phyloP scores from a whole-genome alignment of 2,329 filamentous ascomycete species.

The Allantophomopsis lycopodina region DNA sequence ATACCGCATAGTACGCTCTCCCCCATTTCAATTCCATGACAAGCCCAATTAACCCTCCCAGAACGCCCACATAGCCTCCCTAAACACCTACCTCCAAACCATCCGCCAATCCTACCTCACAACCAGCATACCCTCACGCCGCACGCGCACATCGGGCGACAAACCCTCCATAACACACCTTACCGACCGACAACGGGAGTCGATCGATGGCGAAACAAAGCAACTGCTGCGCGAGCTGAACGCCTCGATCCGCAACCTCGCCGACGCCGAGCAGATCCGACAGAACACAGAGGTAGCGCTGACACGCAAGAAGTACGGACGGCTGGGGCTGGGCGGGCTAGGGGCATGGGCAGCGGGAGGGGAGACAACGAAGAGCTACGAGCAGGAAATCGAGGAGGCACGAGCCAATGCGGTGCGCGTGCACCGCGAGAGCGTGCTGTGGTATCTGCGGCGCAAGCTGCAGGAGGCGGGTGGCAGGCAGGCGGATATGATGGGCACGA shows the following conservation, averaged over 20 bases:
- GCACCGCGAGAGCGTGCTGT: constrained; percentile 72
- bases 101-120: constrained; percentile 89
- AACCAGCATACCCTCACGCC: constrained; percentile 49
- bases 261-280: constrained; percentile 70
- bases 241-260: constrained; percentile 63
- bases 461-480: constrained; percentile 68
- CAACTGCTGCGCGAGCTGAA: constrained; percentile 76
- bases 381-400: constrained; percentile 62
- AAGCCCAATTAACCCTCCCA: constrained; percentile 20
- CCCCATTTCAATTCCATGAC: too few species aligned
- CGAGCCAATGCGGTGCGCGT: constrained; percentile 49
- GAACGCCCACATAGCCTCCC: constrained; percentile 74
- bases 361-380: constrained; percentile 38
- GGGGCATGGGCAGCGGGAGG: constrained; percentile 56
- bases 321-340: constrained; percentile 45
- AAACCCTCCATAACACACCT: constrained; percentile 28
- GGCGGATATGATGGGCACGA: constrained; percentile 83
- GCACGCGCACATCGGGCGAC: constrained; percentile 22
- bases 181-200: constrained; percentile 70
- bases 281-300: constrained; percentile 61
- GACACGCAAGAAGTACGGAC: constrained; percentile 55
- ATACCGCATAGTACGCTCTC: constrained; percentile 63
- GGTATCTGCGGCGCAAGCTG: constrained; percentile 63
- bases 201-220: constrained; percentile 80
- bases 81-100: constrained; percentile 66